Percentiles rank a stretch among this genome's conserved stretches.
Evolutionary conservation across 2,329 filamentous ascomycete species (phyloP).

Genomic region (Pseudogymnoascus sp.): DNA sequence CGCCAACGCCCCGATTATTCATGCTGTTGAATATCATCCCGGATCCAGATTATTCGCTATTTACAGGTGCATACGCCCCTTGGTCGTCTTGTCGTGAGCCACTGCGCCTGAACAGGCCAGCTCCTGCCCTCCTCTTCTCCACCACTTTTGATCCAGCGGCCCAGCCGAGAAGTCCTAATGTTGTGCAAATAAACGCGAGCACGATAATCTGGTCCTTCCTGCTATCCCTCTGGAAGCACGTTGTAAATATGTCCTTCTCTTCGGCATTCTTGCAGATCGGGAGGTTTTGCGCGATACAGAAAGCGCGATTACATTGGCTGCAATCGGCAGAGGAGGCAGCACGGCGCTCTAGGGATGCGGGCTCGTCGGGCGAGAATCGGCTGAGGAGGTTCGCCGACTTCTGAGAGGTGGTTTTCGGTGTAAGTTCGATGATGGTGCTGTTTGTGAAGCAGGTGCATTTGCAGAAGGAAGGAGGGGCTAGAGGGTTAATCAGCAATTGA

Average conservation of each 20-base stretch:
- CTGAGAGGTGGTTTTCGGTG: constrained; percentile 19
- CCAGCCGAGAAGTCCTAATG: constrained; percentile 50
- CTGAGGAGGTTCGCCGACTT: constrained; percentile 14
- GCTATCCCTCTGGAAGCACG: constrained; percentile 59
- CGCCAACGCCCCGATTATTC: not conserved
- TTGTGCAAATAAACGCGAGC: constrained; percentile 53
- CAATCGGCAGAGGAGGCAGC: constrained; percentile 28
- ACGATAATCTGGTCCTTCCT: constrained; percentile 60
- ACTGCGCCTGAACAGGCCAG: not conserved
- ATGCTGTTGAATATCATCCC: not conserved
- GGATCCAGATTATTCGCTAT: not conserved
- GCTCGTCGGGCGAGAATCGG: not conserved
- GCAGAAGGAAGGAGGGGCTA: constrained; percentile 56
- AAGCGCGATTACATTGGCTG: constrained; percentile 55
- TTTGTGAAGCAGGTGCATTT: constrained; percentile 65
- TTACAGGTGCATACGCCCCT: not conserved
- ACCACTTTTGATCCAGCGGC: constrained; percentile 43
- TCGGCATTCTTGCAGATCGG: constrained; percentile 54
- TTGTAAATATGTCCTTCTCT: constrained; percentile 52
- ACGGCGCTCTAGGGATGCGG: not conserved
- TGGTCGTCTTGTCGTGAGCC: not conserved
- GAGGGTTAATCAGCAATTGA: constrained; percentile 18
- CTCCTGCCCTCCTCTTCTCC: constrained; percentile 31
- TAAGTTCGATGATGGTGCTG: constrained; percentile 56
- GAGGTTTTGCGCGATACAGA: constrained; percentile 50